Base-by-base conservation (phyloP, 768 basidiomycete species). In the Suillus sp. region DNA sequence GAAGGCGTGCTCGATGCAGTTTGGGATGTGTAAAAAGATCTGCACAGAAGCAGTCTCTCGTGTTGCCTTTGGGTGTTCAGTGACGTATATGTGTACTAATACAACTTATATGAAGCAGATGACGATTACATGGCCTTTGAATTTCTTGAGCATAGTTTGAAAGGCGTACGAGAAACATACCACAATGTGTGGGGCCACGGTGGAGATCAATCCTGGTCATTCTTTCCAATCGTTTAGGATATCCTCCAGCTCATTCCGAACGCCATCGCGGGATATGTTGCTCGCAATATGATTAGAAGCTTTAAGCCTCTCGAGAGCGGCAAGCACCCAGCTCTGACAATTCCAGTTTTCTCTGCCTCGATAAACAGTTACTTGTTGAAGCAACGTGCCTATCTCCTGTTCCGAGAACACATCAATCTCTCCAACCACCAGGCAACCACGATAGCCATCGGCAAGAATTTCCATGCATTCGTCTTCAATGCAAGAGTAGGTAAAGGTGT, bases 291-390 rank as follows among this genome's bases (percentile, higher is more conserved):
- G 32, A 48, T 42, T 63, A 6, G 62, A 60, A 8, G 56, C 60
- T 60, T 57, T 72, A 61, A 76, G 66, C 45, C 64, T 65, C 40
- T 73, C 73, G 1, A 74, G 64, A 7, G 72, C 67, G 4, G 58
- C 64, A 30, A 70, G 67, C 10, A 73, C 71, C 72, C 74, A 75
- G 55, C 25, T 74, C 63, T 75, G 75, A 37, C 69, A 72, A 11
- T 75, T 75, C 75, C 75, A 75, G 45, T 75, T 70, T 64, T 71
- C 70, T 43, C 63, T 72, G 59, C 66, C 68, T n/a, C 68, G 69
- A 62, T 69, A 65, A 20, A 73, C 61, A 59, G 25, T 32, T 4
- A 75, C 68, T 59, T 72, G 73, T 50, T 60, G 62, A 66, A 73
- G 64, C 53, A 76, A 53, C 22, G 6, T 38, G 58, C 70, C 67